A percentile compares a stretch with the other conserved stretches of the same genome.
phyloP scores from a whole-genome alignment of 2,329 filamentous ascomycete species.

The Sporothrix luriei region DNA sequence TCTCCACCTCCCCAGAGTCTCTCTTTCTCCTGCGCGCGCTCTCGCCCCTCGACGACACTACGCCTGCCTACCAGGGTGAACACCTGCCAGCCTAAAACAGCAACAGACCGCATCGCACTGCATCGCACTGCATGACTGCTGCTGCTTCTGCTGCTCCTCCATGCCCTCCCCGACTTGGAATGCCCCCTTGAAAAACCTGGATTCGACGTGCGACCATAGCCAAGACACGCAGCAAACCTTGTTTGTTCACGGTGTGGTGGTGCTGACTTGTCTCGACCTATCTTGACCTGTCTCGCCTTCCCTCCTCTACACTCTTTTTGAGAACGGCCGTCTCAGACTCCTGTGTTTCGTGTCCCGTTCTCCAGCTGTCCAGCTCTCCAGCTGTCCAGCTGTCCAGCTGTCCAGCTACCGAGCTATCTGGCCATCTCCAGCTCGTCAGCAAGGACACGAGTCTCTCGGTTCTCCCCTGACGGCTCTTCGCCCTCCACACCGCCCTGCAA shows the following conservation, averaged over 20 bases:
- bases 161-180: conserved; percentile 23
- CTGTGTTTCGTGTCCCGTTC: background rate
- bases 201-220: conserved; percentile 23
- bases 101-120: background rate
- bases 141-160: conserved; percentile 16
- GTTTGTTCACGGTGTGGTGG: background rate
- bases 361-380: background rate
- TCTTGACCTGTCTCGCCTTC: background rate
- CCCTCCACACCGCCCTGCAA: background rate
- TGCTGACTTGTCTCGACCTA: conserved; percentile 1
- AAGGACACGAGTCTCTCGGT: background rate
- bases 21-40: background rate
- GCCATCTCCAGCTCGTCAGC: conserved; percentile 1
- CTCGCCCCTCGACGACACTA: conserved; percentile 6
- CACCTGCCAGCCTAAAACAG: background rate
- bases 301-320: background rate
- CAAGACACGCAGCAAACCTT: conserved; percentile 28
- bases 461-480: conserved; percentile 1
- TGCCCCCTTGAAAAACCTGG: conserved; percentile 17
- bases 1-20: conserved; percentile 12
- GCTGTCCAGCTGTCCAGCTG: background rate
- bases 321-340: background rate
- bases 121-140: background rate
- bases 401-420: background rate
- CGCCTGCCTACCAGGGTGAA: conserved; percentile 8